A percentile compares a stretch with the other conserved stretches of the same genome.
Conservation (phyloP, 2,329 filamentous ascomycete species). For the Chalara sp. region DNA sequence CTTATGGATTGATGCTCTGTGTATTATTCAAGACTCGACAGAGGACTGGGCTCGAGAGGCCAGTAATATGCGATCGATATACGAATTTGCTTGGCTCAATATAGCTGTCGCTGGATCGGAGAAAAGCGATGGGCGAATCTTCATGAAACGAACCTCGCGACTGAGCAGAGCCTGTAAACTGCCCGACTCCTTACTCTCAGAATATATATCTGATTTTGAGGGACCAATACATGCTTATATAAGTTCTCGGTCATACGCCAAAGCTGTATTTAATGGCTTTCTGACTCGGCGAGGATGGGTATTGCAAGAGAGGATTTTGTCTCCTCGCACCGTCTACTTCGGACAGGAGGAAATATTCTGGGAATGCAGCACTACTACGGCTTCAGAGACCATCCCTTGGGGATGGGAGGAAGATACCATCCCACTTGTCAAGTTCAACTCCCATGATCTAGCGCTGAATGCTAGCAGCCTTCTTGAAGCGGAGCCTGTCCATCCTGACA, state of each 20-base stretch:
- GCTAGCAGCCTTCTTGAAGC: background rate
- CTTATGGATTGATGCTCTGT: background rate
- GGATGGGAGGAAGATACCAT: background rate
- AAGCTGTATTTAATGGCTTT: background rate
- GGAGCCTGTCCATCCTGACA: background rate
- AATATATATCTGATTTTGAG: background rate
- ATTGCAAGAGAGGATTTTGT: slow-evolving; percentile 13
- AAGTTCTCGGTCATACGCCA: background rate
- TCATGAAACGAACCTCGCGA: background rate
- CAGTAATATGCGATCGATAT: background rate
- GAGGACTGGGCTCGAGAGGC: slow-evolving; percentile 2
- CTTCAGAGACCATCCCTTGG: slow-evolving; percentile 1
- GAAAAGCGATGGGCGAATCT: background rate
- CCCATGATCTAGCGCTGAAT: background rate
- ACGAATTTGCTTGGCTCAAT: background rate
- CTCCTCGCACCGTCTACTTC: slow-evolving; percentile 11
- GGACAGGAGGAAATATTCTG: slow-evolving; percentile 3
- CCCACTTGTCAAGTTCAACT: slow-evolving; percentile 2
- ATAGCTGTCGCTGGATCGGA: background rate
- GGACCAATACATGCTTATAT: background rate
- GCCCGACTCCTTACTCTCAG: background rate
- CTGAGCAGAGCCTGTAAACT: background rate
- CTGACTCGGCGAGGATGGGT: slow-evolving; percentile 9
- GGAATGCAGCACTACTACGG: slow-evolving; percentile 2
- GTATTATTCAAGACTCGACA: slow-evolving; percentile 2